Conservation (phyloP, 352 stramenopile species). For the Globisporangium radiosum region DNA sequence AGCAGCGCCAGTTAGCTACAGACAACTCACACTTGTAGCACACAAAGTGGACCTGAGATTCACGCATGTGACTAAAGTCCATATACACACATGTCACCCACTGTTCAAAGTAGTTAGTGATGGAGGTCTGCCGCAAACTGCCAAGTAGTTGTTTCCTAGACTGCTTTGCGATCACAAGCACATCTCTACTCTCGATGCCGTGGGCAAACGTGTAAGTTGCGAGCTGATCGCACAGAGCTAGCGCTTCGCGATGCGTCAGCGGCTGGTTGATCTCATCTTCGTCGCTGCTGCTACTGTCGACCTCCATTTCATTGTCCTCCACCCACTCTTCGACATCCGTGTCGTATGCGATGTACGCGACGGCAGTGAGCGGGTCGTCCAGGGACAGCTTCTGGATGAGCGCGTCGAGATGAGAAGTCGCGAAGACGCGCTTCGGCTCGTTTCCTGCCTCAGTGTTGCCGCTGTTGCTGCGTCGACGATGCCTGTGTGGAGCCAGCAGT, state of each 20-base stretch:
- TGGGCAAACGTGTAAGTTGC: neutral
- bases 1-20: too few relatives aligned
- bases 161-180: neutral
- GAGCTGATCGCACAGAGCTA: neutral
- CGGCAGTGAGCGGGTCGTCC: neutral
- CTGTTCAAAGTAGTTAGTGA: neutral
- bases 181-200: neutral
- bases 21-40: neutral
- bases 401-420: neutral
- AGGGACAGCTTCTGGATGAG: neutral
- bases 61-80: neutral
- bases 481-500: conserved; percentile 15
- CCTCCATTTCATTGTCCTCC: neutral
- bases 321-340: neutral
- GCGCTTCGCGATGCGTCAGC: neutral
- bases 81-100: neutral
- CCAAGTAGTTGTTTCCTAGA: neutral
- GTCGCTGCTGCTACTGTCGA: neutral
- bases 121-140: neutral
- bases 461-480: conserved; percentile 4
- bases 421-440: neutral
- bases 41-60: neutral
- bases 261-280: neutral
- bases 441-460: neutral
- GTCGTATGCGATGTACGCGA: neutral